phyloP scores from a whole-genome alignment of 2,329 filamentous ascomycete genomes.

The Coniochaeta sp. region DNA sequence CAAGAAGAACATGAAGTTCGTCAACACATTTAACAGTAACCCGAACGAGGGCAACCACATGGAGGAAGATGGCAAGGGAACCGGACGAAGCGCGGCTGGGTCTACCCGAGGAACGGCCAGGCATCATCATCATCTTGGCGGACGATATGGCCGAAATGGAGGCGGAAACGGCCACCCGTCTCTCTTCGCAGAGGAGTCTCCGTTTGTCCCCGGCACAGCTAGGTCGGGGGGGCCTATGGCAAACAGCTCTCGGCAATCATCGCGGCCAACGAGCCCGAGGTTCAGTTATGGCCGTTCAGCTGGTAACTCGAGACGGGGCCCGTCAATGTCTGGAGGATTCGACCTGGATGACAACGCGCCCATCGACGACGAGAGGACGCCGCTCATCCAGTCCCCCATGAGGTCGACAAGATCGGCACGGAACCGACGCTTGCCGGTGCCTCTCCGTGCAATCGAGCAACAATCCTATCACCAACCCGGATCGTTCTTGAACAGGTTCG shows the following conservation, averaged over 20 bases:
- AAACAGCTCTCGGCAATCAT: slow-evolving; percentile 49
- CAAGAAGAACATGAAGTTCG: slow-evolving; percentile 96
- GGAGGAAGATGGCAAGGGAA: slow-evolving; percentile 61
- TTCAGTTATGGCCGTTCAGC: slow-evolving; percentile 29
- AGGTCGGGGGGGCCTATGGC: slow-evolving; percentile 60
- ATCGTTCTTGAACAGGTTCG: slow-evolving; percentile 64
- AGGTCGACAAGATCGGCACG: slow-evolving; percentile 53
- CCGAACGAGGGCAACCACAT: slow-evolving; percentile 46
- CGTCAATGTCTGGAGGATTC: slow-evolving; percentile 57
- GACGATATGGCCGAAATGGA: slow-evolving; percentile 66
- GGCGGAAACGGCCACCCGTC: slow-evolving; percentile 61
- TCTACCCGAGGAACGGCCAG: slow-evolving; percentile 60
- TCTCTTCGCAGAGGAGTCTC: slow-evolving; percentile 69
- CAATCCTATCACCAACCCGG: slow-evolving; percentile 58
- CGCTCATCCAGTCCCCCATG: slow-evolving; percentile 57
- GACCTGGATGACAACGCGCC: slow-evolving; percentile 73
- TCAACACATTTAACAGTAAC: slow-evolving; percentile 66
- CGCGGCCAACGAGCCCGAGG: slow-evolving; percentile 64
- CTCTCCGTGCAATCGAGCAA: slow-evolving; percentile 65
- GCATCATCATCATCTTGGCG: slow-evolving; percentile 66
- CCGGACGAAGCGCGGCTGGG: slow-evolving; percentile 52
- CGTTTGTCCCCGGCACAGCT: slow-evolving; percentile 53
- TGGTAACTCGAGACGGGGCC: slow-evolving; percentile 38
- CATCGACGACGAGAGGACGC: slow-evolving; percentile 83
- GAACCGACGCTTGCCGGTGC: slow-evolving; percentile 46